Percentiles rank a stretch among this genome's conserved stretches.
Conservation (phyloP, 2,329 filamentous ascomycete genomes). For the Alternaria solani region DNA sequence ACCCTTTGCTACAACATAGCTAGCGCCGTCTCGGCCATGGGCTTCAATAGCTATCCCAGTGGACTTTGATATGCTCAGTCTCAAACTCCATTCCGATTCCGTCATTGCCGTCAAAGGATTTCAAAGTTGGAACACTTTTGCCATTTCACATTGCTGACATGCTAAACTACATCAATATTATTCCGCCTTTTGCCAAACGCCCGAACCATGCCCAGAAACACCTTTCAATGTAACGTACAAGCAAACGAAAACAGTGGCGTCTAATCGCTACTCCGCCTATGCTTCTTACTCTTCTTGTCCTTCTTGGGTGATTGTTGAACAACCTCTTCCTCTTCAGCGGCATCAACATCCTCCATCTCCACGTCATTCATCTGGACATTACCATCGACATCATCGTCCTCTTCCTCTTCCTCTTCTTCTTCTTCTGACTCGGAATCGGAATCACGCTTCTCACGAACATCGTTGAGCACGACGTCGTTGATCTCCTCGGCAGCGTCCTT, state of each 20-base stretch:
- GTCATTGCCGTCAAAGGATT: not conserved
- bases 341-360: slow-evolving; percentile 15
- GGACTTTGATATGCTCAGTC: not conserved
- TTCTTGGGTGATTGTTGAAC: slow-evolving; percentile 10
- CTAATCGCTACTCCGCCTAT: slow-evolving; percentile 7
- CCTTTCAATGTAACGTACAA: slow-evolving; percentile 7
- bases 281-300: slow-evolving; percentile 20
- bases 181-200: slow-evolving; percentile 11
- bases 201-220: slow-evolving; percentile 7
- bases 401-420: slow-evolving; percentile 23
- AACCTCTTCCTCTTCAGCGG: slow-evolving; percentile 2
- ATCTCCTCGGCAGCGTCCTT: slow-evolving; percentile 23
- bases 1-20: not conserved
- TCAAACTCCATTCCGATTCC: not conserved
- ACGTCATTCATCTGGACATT: slow-evolving; percentile 26
- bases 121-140: not conserved
- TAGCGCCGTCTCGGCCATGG: not conserved
- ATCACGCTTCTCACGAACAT: slow-evolving; percentile 13
- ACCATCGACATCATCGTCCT: slow-evolving; percentile 13
- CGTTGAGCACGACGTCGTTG: slow-evolving; percentile 20
- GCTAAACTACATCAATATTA: slow-evolving; percentile 8
- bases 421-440: slow-evolving; percentile 19
- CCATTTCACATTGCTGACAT: slow-evolving; percentile 4
- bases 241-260: not conserved
- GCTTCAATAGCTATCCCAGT: not conserved